Conservation (phyloP, 805 yeast species). For the Pichia californica region DNA sequence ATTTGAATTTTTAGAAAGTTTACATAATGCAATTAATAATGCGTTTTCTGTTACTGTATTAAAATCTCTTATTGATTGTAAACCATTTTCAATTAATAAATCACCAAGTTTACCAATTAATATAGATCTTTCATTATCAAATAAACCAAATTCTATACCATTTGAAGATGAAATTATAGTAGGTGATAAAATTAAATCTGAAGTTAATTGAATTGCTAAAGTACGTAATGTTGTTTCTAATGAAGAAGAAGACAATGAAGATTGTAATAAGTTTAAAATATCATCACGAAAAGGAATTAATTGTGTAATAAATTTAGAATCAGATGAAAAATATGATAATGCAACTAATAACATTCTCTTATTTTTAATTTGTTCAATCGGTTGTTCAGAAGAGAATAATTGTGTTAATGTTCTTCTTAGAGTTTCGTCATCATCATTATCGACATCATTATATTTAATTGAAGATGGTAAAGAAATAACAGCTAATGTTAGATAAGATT, state of each 20-base stretch:
- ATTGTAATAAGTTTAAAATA: slow-evolving; percentile 60
- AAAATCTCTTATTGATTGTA: slow-evolving; percentile 2
- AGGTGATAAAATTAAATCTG: slow-evolving; percentile 45
- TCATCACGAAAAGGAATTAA: slow-evolving; percentile 54
- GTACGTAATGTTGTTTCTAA: slow-evolving; percentile 66
- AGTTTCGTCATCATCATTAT: slow-evolving; percentile 40
- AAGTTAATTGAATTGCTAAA: slow-evolving; percentile 57
- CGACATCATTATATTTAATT: slow-evolving; percentile 14
- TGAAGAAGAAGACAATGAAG: slow-evolving; percentile 58
- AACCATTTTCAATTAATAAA: slow-evolving; percentile 5
- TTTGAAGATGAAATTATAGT: neutral
- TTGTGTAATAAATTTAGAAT: slow-evolving; percentile 8
- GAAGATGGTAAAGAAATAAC: slow-evolving; percentile 26
- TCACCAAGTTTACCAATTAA: slow-evolving; percentile 31
- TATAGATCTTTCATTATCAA: slow-evolving; percentile 23
- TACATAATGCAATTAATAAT: slow-evolving; percentile 8
- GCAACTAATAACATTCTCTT: slow-evolving; percentile 10
- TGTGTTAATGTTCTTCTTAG: slow-evolving; percentile 41
- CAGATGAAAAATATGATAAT: slow-evolving; percentile 11
- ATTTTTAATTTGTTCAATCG: slow-evolving; percentile 10
- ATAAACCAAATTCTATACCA: slow-evolving; percentile 28
- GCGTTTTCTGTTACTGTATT: slow-evolving; percentile 7
- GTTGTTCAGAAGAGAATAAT: slow-evolving; percentile 25
- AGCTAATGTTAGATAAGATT: slow-evolving; percentile 55
- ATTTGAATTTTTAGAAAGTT: slow-evolving; percentile 4